Percentiles rank a stretch among this genome's conserved stretches.
Evolutionary conservation across 23 red algal species (phyloP).

Genomic region (Agarophyton chilense): DNA sequence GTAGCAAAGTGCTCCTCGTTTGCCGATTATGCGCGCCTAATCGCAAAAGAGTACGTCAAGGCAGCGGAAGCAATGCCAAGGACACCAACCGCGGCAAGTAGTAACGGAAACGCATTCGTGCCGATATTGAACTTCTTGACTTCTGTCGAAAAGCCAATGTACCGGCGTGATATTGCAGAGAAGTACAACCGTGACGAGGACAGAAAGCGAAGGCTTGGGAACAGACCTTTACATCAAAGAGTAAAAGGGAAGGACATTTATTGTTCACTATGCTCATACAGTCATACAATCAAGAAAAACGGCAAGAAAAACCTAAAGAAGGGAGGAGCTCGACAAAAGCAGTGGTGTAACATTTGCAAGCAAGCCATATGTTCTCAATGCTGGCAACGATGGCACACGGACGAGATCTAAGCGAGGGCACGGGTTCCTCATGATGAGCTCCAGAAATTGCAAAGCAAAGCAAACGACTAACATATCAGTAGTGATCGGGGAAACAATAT

Average conservation of each 20-base stretch:
- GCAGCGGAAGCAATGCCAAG: not conserved
- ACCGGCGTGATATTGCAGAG: not conserved
- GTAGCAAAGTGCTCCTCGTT: conserved; percentile 5
- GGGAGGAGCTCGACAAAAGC: conserved; percentile 2
- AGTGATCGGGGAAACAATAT: too few relatives aligned
- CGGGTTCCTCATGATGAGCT: not conserved
- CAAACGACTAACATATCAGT: too few relatives aligned
- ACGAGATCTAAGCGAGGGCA: not conserved
- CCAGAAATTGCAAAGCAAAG: too few relatives aligned
- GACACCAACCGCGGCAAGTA: not conserved
- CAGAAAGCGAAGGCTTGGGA: not conserved
- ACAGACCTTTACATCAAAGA: not conserved
- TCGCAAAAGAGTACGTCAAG: conserved; percentile 16
- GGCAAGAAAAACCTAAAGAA: not conserved
- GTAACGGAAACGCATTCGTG: too few relatives aligned
- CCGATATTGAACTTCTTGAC: not conserved
- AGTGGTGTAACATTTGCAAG: conserved; percentile 5
- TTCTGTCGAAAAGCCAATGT: not conserved
- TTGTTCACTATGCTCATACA: conserved; percentile 25
- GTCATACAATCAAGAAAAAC: not conserved
- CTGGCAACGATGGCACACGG: conserved; percentile 26
- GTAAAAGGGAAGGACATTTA: conserved; percentile 13
- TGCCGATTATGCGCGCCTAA: conserved; percentile 21
- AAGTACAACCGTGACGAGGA: conserved; percentile 30
- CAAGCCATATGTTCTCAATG: not conserved